A percentile compares a stretch with the other conserved stretches of the same genome.
These are phyloP conservation scores for apple (Malus domestica) DNA, from an alignment of 306 rosid genomes.

Conservation along the genomic window ASM211411v1 NC_041800.1:28630233-28630732, in stretches of 20 bases:
- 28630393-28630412: not conserved
- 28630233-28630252: not conserved
- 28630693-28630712: constrained; percentile 83
- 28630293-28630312: constrained; percentile 71
- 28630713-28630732: constrained; percentile 77
- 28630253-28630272: not conserved
- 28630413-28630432: not conserved
- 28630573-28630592: constrained; percentile 77
- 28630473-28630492: not conserved
- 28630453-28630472: not conserved
- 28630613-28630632: constrained; percentile 11
- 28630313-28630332: constrained; percentile 94
- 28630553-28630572: constrained; percentile 74
- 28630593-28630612: constrained; percentile 13
- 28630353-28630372: constrained; percentile 79
- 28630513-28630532: constrained; percentile 93
- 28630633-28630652: constrained; percentile 4
- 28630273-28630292: constrained; percentile 73
- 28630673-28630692: not conserved
- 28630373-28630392: constrained; percentile 38
- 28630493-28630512: constrained; percentile 7
- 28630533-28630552: constrained; percentile 95
- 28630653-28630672: not conserved
- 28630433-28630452: not conserved
- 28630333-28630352: constrained; percentile 85